Evolutionary conservation across 805 yeast genomes (phyloP).

Genomic region (Wickerhamomyces hampshirensis): DNA sequence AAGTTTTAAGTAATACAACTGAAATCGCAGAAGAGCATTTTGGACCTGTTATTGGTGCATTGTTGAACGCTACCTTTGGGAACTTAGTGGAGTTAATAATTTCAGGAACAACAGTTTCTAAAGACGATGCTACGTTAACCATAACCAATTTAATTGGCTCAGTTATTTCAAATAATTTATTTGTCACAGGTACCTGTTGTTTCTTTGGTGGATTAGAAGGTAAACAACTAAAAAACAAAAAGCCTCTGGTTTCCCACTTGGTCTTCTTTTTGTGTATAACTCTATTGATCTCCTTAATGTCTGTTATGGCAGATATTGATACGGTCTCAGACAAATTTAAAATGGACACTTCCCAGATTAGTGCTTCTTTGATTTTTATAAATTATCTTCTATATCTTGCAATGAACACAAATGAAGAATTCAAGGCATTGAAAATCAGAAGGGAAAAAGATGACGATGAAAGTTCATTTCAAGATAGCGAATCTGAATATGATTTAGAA

Average conservation of each 20-base stretch:
- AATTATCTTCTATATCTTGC: conserved; percentile 18
- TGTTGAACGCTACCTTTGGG: conserved; percentile 47
- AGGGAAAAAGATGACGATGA: conserved; percentile 8
- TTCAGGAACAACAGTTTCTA: conserved; percentile 42
- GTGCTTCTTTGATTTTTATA: conserved; percentile 18
- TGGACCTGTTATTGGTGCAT: conserved; percentile 42
- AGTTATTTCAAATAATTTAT: conserved; percentile 40
- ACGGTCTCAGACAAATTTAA: conserved; percentile 12
- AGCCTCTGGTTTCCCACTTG: conserved; percentile 13
- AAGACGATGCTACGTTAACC: conserved; percentile 42
- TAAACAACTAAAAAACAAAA: conserved; percentile 10
- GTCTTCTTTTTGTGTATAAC: conserved; percentile 19
- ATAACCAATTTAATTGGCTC: conserved; percentile 47
- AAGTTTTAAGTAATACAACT: conserved; percentile 21
- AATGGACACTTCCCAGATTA: conserved; percentile 19
- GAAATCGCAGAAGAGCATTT: conserved; percentile 21
- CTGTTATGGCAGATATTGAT: conserved; percentile 17
- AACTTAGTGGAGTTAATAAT: conserved; percentile 48
- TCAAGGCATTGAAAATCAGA: conserved; percentile 11
- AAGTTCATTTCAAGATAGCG: conserved; percentile 3
- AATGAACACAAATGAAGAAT: conserved; percentile 20
- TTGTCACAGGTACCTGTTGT: conserved; percentile 25
- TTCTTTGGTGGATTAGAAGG: conserved; percentile 22
- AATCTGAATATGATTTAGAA: conserved; percentile 4
- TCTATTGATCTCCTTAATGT: conserved; percentile 14